Conservation (phyloP, 768 basidiomycete genomes). For the Amanita pallidorosea region DNA sequence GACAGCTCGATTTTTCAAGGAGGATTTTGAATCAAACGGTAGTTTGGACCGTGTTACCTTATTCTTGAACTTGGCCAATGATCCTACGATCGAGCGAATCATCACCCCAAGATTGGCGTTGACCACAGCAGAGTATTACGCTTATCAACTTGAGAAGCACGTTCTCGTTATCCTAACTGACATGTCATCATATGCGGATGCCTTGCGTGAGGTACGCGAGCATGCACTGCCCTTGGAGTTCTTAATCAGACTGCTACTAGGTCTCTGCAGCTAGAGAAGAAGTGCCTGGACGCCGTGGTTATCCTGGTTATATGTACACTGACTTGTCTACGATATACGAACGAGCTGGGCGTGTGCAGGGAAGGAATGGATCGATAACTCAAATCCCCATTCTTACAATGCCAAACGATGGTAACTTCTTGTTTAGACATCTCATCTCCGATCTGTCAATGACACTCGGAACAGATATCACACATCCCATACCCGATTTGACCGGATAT, state of each 20-base stretch:
- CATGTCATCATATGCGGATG: conserved; percentile 98
- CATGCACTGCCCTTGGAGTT: conserved; percentile 9
- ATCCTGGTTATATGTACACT: conserved; percentile 98
- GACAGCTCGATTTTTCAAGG: conserved; percentile 98
- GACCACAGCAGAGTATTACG: conserved; percentile 98
- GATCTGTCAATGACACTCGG: conserved; percentile 7
- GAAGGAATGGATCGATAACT: conserved; percentile 97
- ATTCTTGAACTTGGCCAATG: conserved; percentile 97
- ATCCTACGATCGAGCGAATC: conserved; percentile 99
- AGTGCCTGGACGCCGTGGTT: conserved; percentile 98
- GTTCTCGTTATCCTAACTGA: conserved; percentile 98
- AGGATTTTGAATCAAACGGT: conserved; percentile 98
- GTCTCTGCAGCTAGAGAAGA: conserved; percentile 99
- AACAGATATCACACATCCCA: conserved; percentile 98
- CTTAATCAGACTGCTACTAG: conserved; percentile 22
- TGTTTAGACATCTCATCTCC: conserved; percentile 7
- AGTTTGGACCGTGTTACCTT: conserved; percentile 94
- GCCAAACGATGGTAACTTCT: conserved; percentile 89
- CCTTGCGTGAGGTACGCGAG: conserved; percentile 73
- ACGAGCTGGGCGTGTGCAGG: conserved; percentile 95
- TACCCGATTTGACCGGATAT: conserved; percentile 98
- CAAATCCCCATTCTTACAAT: conserved; percentile 99
- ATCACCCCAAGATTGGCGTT: conserved; percentile 97
- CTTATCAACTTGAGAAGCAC: conserved; percentile 99
- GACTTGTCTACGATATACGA: conserved; percentile 99